Base-by-base conservation (phyloP, 1,284 basidiomycete species). In the Ganoderma sinense region DNA sequence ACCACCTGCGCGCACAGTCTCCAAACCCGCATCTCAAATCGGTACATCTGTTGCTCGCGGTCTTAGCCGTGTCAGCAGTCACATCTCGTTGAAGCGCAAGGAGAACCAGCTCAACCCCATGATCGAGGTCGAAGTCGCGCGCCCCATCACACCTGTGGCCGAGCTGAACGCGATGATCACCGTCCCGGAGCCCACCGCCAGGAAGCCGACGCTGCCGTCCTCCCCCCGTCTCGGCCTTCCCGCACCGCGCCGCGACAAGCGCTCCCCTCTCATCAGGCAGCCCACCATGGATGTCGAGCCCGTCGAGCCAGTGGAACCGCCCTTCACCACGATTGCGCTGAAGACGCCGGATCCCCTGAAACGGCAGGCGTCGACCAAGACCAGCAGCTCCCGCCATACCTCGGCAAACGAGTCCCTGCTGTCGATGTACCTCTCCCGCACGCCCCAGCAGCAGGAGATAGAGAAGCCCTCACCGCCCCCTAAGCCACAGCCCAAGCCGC, bases 111-210 rank as follows among this genome's bases (percentile, higher is more conserved):
- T 67, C 33, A 70, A 58, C 26, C 53, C 70, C 40, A 70, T 61
- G 36, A 45, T 39, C 63, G 66, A 67, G 36, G 45, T 39, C 63
- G 65, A 67, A 23, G 75, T 83, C 62, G 77, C 79, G 23, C 81
- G 82, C 39, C 71, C 80, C 14, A 85, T 84, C 64, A 79, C 80
- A 0, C 81, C 82, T n/a, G 75, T 78, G 7, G 73, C 75, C 29
- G 78, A 81, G 41, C 76, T 81, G 26, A 77, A 82, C 23, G 75
- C 75, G 39, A 78, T 79, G 65, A 73, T 84, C 58, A 70, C 76
- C 41, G 69, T 75, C 7, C 77, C 77, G 8, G 75, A 76, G 65
- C 75, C 75, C 8, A 68, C 70, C 4, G 67, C 65, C 41, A 69
- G 64, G 65, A 75, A 73, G 69, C 71, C 70, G 61, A 67, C 62